These are phyloP conservation scores for Fraxinus baroniana DNA, from an alignment of 305 asterid species.

Conservation along the genomic window DNA sequence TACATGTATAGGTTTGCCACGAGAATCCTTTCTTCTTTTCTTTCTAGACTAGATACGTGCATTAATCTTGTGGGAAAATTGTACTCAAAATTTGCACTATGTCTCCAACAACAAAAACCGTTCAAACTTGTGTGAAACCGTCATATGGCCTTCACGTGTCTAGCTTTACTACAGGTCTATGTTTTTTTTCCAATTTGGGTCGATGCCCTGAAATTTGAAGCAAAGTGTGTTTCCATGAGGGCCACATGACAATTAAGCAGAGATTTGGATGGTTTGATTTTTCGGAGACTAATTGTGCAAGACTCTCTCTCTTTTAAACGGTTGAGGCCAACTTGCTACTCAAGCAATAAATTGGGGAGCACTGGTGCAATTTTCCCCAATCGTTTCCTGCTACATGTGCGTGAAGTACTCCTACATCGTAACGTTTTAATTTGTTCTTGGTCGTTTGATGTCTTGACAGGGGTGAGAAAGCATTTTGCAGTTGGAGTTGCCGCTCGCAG, in stretches of 20 bases:
- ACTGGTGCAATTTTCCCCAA: not conserved
- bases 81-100: not conserved
- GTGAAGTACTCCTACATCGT: not conserved
- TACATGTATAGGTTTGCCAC: slow-evolving; percentile 81
- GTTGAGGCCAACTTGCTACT: not conserved
- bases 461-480: slow-evolving; percentile 81
- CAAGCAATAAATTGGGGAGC: not conserved
- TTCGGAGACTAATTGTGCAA: not conserved
- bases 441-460: slow-evolving; percentile 35
- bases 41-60: not conserved
- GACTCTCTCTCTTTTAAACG: not conserved
- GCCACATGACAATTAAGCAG: not conserved
- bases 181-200: not conserved
- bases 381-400: not conserved
- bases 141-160: not conserved
- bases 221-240: not conserved
- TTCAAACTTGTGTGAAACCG: not conserved
- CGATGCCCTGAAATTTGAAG: not conserved
- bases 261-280: not conserved
- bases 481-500: slow-evolving; percentile 53
- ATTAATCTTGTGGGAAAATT: not conserved
- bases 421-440: slow-evolving; percentile 1
- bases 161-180: not conserved
- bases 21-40: not conserved
- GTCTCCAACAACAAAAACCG: not conserved